A percentile compares a stretch with the other conserved stretches of the same genome.
phyloP scores from a whole-genome alignment of 805 yeast genomes.

The Saccharomycodes ludwigii region DNA sequence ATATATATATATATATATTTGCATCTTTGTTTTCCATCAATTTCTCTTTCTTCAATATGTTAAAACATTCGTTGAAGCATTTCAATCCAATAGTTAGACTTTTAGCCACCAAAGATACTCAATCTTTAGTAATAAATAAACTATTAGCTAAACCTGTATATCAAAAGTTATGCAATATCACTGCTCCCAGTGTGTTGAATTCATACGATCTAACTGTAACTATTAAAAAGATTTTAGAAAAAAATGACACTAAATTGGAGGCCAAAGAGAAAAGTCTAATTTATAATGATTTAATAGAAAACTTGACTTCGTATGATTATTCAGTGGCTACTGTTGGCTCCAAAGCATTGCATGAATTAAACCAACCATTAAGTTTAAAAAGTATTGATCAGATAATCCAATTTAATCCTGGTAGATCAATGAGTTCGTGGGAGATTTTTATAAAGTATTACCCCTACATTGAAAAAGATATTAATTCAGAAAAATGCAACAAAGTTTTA shows the following conservation, averaged over 20 bases:
- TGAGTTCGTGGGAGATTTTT: slow-evolving; percentile 36
- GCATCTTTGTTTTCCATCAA: no score
- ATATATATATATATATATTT: no score
- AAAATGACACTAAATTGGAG: slow-evolving; percentile 3
- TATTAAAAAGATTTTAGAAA: slow-evolving; percentile 8
- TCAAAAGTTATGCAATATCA: background rate
- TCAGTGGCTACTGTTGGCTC: slow-evolving; percentile 22
- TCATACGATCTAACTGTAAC: slow-evolving; percentile 15
- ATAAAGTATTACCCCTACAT: slow-evolving; percentile 22
- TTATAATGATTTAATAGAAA: slow-evolving; percentile 20
- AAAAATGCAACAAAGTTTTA: slow-evolving; percentile 2
- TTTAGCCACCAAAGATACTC: slow-evolving; percentile 1
- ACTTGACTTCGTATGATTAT: slow-evolving; percentile 19
- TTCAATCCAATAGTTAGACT: slow-evolving; percentile 1
- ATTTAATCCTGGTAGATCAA: slow-evolving; percentile 42
- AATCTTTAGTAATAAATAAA: background rate
- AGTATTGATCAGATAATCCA: slow-evolving; percentile 25
- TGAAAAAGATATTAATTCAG: slow-evolving; percentile 4
- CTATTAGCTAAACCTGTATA: background rate
- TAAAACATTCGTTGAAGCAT: slow-evolving; percentile 1
- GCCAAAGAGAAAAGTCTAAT: slow-evolving; percentile 9
- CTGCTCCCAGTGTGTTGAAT: slow-evolving; percentile 5
- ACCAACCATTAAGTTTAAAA: slow-evolving; percentile 11
- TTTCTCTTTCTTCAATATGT: background rate
- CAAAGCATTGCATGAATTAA: slow-evolving; percentile 15